Base-by-base conservation (phyloP, 108 stramenopile species). In the Aurantiochytrium sp. region DNA sequence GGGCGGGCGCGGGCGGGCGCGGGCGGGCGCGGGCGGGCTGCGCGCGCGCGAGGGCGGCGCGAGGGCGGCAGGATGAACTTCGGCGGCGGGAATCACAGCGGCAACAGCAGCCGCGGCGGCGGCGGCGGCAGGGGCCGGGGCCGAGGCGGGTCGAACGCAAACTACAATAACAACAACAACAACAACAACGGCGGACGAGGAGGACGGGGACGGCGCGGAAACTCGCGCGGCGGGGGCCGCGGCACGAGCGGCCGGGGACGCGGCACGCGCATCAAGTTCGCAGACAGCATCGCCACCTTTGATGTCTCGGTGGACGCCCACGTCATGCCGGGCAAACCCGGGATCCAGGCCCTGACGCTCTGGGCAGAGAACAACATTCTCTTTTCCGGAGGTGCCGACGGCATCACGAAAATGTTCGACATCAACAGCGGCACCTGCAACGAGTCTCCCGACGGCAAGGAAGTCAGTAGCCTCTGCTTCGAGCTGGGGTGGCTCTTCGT, bases 391-490 rank as follows among this genome's bases (percentile, higher is more conserved):
- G 76, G 76, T 23, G 76, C 51, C 6, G 76, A 83, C 28, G 76
- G 76, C 76, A 53, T 53, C 51, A 53, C 51, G 8, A 83, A 83
- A 23, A 83, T 83, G 76, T 47, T 83, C 49, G 51, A 83, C 76
- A 53, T 83, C 25, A 83, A 10, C 18, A 53, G 51, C 76, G 76
- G 76, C 12, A 53, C 76, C 49, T 53, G 51, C 49, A 83, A 21
- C 45, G 76, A 83, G 76, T 53, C 45, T 18, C 76, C 76, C 49
- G 76, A 83, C 43, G 76, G 76, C 76, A 53, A 83, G 76, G 76
- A 83, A 45, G 76, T 83, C 19, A 83, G 49, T 45, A 53, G 23
- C 49, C 51, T 83, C 23, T 83, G 76, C 76, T 53, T 47, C n/a
- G 45, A 53, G 49, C 49, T 47, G 10, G 51, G 49, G n/a, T 83